A percentile compares a stretch with the other conserved stretches of the same genome.
phyloP scores from a whole-genome alignment of 1,284 basidiomycete species.

The Clitocybe nebularis region DNA sequence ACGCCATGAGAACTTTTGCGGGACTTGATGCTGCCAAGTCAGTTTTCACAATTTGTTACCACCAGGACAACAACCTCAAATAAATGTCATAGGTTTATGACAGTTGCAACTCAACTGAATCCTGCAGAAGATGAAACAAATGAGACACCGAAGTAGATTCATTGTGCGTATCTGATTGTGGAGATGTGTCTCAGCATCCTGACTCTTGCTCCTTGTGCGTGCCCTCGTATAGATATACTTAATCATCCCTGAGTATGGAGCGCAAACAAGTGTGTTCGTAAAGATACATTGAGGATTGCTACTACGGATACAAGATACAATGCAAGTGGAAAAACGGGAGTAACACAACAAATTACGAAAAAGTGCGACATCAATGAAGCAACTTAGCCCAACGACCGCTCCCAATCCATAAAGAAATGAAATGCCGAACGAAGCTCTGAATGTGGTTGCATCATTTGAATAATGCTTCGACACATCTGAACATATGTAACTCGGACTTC shows the following conservation, averaged over 20 bases:
- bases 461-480: conserved; percentile 17
- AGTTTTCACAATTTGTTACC: conserved; percentile 19
- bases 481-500: conserved; percentile 16
- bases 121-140: conserved; percentile 28
- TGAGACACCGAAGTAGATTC: too few species aligned
- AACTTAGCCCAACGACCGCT: conserved; percentile 8
- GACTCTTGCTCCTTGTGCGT: too few species aligned
- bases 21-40: conserved; percentile 72
- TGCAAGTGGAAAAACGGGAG: too few species aligned
- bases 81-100: conserved; percentile 52
- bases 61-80: conserved; percentile 7
- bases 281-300: too few species aligned
- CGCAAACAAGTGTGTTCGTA: too few species aligned
- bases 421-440: conserved; percentile 17
- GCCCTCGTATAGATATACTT: too few species aligned
- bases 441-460: conserved; percentile 17
- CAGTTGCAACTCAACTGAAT: conserved; percentile 53
- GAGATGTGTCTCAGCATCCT: too few species aligned
- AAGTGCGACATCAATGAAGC: too few species aligned
- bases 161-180: too few species aligned
- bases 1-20: conserved; percentile 68
- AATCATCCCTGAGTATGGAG: too few species aligned
- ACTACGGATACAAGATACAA: too few species aligned
- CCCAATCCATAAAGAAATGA: conserved; percentile 19
- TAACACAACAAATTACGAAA: too few species aligned